Conservation (phyloP, 2,329 filamentous ascomycete genomes). For the Aureobasidium sp. region DNA sequence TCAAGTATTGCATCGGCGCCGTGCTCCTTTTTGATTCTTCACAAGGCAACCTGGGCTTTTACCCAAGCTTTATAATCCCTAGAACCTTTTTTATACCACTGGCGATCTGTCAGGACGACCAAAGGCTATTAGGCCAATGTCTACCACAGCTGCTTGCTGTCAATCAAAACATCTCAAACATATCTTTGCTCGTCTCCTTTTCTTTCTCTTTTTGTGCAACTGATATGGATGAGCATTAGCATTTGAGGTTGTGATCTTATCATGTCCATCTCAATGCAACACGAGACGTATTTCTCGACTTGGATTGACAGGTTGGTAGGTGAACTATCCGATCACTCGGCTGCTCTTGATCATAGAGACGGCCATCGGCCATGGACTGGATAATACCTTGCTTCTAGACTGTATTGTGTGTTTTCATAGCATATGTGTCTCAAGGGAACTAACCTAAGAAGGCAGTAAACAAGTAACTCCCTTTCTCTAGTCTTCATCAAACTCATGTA, state of each 20-base stretch:
- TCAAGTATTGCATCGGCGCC: background rate
- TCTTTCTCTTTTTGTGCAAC: background rate
- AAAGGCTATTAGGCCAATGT: background rate
- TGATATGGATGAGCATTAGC: background rate
- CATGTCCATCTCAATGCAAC: too few species aligned
- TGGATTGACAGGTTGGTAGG: too few species aligned
- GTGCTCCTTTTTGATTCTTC: background rate
- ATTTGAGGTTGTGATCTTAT: background rate
- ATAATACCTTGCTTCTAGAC: too few species aligned
- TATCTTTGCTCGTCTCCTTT: background rate
- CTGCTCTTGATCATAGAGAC: too few species aligned
- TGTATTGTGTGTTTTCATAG: too few species aligned
- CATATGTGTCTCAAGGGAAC: background rate
- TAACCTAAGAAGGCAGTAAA: background rate
- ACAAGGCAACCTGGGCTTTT: background rate
- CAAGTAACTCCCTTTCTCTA: too few species aligned
- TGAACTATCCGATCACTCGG: too few species aligned
- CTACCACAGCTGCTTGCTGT: background rate
- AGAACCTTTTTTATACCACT: slow-evolving; percentile 5
- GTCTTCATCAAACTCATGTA: too few species aligned
- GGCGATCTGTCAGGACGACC: background rate
- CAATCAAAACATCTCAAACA: background rate
- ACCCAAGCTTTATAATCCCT: slow-evolving; percentile 1
- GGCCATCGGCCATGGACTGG: too few species aligned
- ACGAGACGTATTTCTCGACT: too few species aligned